Evolutionary conservation across 768 basidiomycete genomes (phyloP), one percentile per base, ranked within the genome.

Genomic region (Arthromyces matolae): DNA sequence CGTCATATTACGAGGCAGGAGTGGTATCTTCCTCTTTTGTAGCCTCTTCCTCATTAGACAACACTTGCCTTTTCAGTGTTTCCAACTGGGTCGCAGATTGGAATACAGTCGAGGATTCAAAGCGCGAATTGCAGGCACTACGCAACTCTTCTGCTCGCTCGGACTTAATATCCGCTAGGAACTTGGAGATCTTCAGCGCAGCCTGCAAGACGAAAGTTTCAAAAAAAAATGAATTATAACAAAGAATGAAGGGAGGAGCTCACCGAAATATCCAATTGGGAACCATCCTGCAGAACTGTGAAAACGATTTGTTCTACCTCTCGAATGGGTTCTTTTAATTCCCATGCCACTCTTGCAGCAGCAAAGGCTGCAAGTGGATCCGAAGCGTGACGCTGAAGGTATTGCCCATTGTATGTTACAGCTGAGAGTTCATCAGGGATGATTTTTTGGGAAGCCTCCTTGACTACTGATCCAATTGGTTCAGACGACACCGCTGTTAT

Each of bases 321-420:
- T 5, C 76, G 75, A 29, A 64, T 55, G 8, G 81, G 70, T 0
- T 76, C 63, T 3, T 71, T 70, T 36, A 90, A 65, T 5, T 62
- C 53, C 1, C 61, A 69, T 12, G 75, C 67, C 1, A 74, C 88
- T 58, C 75, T 74, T 5, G 90, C 90, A 33, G 71, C 73, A 3
- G 81, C 84, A 6, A 95, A 64, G 27, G 87, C 68, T 0, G 81
- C 80, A 2, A 62, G 52, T 0, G 80, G 71, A 8, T 75, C 75
- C 0, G 64, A 56, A 0, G 81, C 67, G 50, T 86, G 76, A 13
- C 60, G 70, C 59, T 93, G 87, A 10, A 92, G 74, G 62, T 84
- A 92, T 51, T 88, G 80, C 14, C 82, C 77, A 59, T 89, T 93
- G 69, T 76, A 86, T 0, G 75, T 75, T 33, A 86, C 81, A n/a